Conservation (phyloP, 2,329 filamentous ascomycete species). For the Tolypocladium cylindrosporum region DNA sequence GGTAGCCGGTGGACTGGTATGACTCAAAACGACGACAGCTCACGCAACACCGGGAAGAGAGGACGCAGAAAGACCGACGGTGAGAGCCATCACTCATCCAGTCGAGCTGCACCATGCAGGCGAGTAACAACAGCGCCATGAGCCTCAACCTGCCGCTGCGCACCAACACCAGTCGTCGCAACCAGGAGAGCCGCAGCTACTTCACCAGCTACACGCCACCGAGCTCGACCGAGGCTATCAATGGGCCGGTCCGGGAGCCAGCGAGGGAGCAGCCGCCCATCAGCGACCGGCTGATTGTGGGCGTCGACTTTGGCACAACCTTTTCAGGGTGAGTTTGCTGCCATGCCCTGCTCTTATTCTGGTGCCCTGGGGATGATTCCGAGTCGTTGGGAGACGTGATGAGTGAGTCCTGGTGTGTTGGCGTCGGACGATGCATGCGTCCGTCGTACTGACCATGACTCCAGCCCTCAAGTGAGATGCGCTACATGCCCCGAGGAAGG, state of each 20-base stretch:
- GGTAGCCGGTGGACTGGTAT: not conserved
- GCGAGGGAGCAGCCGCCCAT: slow-evolving; percentile 39
- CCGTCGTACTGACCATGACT: not conserved
- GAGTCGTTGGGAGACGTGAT: not conserved
- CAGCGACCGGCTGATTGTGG: slow-evolving; percentile 61
- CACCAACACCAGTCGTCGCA: slow-evolving; percentile 33
- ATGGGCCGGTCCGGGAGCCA: slow-evolving; percentile 48
- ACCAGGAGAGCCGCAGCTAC: slow-evolving; percentile 46
- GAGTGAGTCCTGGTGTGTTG: not conserved
- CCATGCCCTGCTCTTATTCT: not conserved
- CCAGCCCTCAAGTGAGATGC: not conserved
- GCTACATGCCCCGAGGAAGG: not conserved
- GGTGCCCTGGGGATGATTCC: too few relatives aligned
- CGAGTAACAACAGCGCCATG: slow-evolving; percentile 22
- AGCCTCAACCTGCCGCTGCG: slow-evolving; percentile 43
- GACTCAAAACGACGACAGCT: not conserved
- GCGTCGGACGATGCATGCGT: not conserved
- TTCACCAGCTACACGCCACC: slow-evolving; percentile 45
- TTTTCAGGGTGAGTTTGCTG: slow-evolving; percentile 56
- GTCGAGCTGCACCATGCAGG: not conserved
- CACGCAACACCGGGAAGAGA: not conserved
- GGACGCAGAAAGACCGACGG: not conserved
- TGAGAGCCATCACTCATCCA: not conserved
- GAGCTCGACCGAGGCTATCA: slow-evolving; percentile 52
- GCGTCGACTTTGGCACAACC: slow-evolving; percentile 77